Percentiles rank a stretch among this genome's conserved stretches.
phyloP scores from a whole-genome alignment of 2,329 filamentous ascomycete genomes.

The Didymella exigua region DNA sequence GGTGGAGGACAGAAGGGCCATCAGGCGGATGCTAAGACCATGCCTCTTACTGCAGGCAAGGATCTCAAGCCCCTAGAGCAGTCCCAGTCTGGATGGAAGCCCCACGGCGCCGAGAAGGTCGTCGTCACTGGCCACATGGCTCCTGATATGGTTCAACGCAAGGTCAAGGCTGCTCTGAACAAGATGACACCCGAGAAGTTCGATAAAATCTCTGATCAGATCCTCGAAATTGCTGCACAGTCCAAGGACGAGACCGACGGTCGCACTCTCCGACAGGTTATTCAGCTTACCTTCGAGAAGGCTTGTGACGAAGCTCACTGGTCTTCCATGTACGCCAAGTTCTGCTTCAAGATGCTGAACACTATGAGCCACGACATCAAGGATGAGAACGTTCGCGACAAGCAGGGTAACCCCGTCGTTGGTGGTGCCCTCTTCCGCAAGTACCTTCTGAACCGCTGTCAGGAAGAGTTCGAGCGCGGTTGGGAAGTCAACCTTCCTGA shows the following conservation, averaged over 20 bases:
- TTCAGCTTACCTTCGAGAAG: slow-evolving; percentile 98
- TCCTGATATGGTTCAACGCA: slow-evolving; percentile 93
- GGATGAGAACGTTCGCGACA: slow-evolving; percentile 93
- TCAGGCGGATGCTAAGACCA: slow-evolving; percentile 71
- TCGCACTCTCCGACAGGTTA: slow-evolving; percentile 93
- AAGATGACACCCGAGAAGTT: slow-evolving; percentile 99
- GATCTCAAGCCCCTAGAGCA: slow-evolving; percentile 80
- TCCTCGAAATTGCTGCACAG: slow-evolving; percentile 88
- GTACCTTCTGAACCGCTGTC: slow-evolving; percentile 96
- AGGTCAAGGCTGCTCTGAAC: slow-evolving; percentile 98
- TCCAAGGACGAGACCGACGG: slow-evolving; percentile 96
- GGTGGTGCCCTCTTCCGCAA: slow-evolving; percentile 97
- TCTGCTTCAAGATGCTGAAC: slow-evolving; percentile 96
- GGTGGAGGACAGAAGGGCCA: slow-evolving; percentile 60
- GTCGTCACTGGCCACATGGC: slow-evolving; percentile 63
- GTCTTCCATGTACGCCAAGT: slow-evolving; percentile 98
- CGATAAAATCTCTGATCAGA: slow-evolving; percentile 91
- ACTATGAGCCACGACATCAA: slow-evolving; percentile 84
- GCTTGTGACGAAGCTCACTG: slow-evolving; percentile 98
- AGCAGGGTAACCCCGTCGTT: slow-evolving; percentile 82
- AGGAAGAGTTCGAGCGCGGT: slow-evolving; percentile 97
- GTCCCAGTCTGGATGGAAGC: slow-evolving; percentile 86
- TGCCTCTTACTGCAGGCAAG: slow-evolving; percentile 86
- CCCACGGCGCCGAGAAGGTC: slow-evolving; percentile 58
- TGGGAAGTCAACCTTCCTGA: slow-evolving; percentile 89